These are phyloP conservation scores for Fusarium sp. DNA, from an alignment of 2,329 filamentous ascomycete species.

Conservation along the genomic window DNA sequence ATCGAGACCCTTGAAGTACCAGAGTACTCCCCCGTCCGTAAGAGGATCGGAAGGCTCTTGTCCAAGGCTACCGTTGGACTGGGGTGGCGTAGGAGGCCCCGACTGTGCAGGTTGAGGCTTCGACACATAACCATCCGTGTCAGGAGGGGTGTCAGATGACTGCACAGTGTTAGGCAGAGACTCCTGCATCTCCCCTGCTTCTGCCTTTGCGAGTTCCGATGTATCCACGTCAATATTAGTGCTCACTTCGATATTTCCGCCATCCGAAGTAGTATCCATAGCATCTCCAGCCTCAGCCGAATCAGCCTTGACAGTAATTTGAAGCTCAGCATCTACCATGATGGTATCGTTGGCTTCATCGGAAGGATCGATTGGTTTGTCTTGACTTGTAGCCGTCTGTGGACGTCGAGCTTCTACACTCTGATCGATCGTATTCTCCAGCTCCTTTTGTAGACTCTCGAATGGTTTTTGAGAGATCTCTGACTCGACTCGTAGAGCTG, in stretches of 20 bases:
- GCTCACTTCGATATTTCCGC: slow-evolving; percentile 60
- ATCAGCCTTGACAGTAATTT: slow-evolving; percentile 59
- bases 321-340: slow-evolving; percentile 63
- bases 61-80: slow-evolving; percentile 70
- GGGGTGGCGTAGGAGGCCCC: slow-evolving; percentile 73
- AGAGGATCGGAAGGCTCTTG: slow-evolving; percentile 66
- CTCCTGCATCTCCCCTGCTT: slow-evolving; percentile 46
- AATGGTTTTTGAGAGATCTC: slow-evolving; percentile 78
- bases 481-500: slow-evolving; percentile 82
- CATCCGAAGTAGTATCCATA: slow-evolving; percentile 54
- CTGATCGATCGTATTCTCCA: slow-evolving; percentile 78
- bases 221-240: slow-evolving; percentile 62
- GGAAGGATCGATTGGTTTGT: slow-evolving; percentile 53
- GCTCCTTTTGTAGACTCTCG: slow-evolving; percentile 76
- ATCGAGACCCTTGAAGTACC: slow-evolving; percentile 87
- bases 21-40: slow-evolving; percentile 82
- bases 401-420: slow-evolving; percentile 69
- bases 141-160: slow-evolving; percentile 60
- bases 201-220: slow-evolving; percentile 50
- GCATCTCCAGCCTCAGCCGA: slow-evolving; percentile 48
- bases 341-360: slow-evolving; percentile 60
- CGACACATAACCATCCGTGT: slow-evolving; percentile 60
- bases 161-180: slow-evolving; percentile 39
- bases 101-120: slow-evolving; percentile 48
- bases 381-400: slow-evolving; percentile 53